Conservation (phyloP, 2,329 filamentous ascomycete species). For the Lecanosticta acicola region DNA sequence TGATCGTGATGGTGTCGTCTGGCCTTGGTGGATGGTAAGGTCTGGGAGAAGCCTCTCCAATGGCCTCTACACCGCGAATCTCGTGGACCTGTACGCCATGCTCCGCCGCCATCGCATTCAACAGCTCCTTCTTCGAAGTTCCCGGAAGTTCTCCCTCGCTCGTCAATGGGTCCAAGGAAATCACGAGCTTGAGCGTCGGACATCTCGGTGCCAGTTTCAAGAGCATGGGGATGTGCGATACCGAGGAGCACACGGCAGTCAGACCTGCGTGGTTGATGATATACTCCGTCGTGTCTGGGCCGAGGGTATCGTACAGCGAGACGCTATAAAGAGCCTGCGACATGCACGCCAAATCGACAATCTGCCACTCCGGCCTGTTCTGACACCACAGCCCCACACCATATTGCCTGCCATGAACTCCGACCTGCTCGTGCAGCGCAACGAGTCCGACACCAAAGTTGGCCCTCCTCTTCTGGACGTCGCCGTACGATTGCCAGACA, state of each 20-base stretch:
- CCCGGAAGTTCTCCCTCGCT: conserved; percentile 65
- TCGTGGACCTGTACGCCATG: conserved; percentile 73
- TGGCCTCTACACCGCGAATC: conserved; percentile 71
- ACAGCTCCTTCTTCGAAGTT: conserved; percentile 70
- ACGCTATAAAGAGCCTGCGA: conserved; percentile 86
- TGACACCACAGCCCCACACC: conserved; percentile 81
- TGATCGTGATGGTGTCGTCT: conserved; percentile 79
- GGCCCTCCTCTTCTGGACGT: conserved; percentile 71
- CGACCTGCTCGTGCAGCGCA: conserved; percentile 69
- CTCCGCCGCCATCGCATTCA: conserved; percentile 68
- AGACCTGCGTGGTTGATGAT: conserved; percentile 89
- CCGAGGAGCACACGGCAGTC: conserved; percentile 66
- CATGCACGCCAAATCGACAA: conserved; percentile 77
- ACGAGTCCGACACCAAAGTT: conserved; percentile 82
- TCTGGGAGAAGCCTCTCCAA: conserved; percentile 66
- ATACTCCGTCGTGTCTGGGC: conserved; percentile 84
- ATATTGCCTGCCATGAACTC: conserved; percentile 61
- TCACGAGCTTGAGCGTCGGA: conserved; percentile 77
- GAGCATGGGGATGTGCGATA: conserved; percentile 74
- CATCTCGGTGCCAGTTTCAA: conserved; percentile 73
- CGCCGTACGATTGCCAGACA: conserved; percentile 75
- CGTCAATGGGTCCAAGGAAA: conserved; percentile 79
- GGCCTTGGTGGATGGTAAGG: conserved; percentile 65
- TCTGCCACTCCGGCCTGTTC: conserved; percentile 85
- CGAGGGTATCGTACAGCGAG: conserved; percentile 93